phyloP scores from a whole-genome alignment of 495 filamentous ascomycete genomes.

The Lasiosphaeria miniovina region DNA sequence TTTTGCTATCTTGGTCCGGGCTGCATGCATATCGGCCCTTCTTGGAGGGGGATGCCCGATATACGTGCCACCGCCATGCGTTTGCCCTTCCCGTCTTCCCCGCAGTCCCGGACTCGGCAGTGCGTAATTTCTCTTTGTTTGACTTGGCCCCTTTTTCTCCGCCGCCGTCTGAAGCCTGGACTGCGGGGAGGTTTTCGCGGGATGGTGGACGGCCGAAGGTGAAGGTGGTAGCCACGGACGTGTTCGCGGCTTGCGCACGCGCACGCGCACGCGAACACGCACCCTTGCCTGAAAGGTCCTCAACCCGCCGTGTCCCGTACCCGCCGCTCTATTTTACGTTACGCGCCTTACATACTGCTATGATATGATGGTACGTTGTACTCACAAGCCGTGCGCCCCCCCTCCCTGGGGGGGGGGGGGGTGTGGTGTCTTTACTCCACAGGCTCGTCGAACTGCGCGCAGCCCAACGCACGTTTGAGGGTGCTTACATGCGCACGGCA shows the following conservation, averaged over 20 bases:
- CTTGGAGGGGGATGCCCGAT: not conserved
- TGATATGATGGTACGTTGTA: no score
- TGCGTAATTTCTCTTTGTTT: not conserved
- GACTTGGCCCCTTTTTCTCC: not conserved
- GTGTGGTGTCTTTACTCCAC: not conserved
- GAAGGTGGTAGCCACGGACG: no score
- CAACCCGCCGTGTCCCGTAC: not conserved
- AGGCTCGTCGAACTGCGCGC: conserved; percentile 89
- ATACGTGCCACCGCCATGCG: conserved; percentile 13
- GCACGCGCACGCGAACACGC: no score
- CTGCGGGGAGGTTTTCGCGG: no score
- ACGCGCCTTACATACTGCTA: not conserved
- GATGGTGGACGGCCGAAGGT: no score
- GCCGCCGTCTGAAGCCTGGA: not conserved
- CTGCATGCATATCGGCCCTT: conserved; percentile 14
- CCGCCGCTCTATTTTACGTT: not conserved
- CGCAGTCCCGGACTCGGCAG: conserved; percentile 2
- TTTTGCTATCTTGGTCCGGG: conserved; percentile 12
- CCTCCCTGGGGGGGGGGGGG: not conserved
- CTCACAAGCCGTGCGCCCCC: not conserved
- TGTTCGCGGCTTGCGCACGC: no score
- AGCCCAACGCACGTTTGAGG: conserved; percentile 93
- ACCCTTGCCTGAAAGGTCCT: not conserved
- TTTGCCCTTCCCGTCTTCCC: conserved; percentile 11
- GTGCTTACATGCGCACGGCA: conserved; percentile 92